Evolutionary conservation across 352 stramenopile species (phyloP), one percentile per base, ranked within the genome.

Genomic region (Phytophthora boehmeriae): DNA sequence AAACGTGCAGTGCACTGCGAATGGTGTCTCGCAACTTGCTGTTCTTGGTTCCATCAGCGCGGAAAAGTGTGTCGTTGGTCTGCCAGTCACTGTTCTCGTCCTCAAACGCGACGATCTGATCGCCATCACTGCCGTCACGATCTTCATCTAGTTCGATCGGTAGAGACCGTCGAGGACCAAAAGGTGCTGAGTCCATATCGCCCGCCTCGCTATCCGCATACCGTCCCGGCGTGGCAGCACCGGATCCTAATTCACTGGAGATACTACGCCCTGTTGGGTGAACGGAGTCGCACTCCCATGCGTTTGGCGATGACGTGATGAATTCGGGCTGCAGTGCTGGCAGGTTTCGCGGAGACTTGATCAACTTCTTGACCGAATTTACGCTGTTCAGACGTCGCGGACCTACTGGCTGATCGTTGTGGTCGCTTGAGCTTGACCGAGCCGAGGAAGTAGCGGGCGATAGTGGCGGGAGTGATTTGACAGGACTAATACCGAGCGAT

Each of bases 11-110:
- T 2, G 87, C 85, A 5, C 76, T 71, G 9, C 81, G 78, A 32
- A 96, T 92, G 17, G 83, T 95, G 53, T 96, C 86, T 9, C 91
- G 78, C 22, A 97, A 71, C 39, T 86, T 91, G 53, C 79, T 91
- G 71, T 95, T 96, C 50, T 80, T 88, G 35, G 83, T 87, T 22
- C 91, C 91, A 51, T 97, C 89, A 0, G 91, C 83, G 8, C 94
- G 80, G 50, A 97, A 97, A 19, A 97, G 75, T 8, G 86, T 74
- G 49, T 89, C 70, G 54, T 93, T 86, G 36, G 78, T 59, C 43
- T 92, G 76, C 85, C 84, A 92, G 58, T 92, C 83, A 17, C 71
- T 75, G 36, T 55, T 67, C 2, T 57, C 48, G 28, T 66, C 76
- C 34, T 75, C 68, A 39, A 64, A 39, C 5, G 38, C 46, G 13